phyloP scores from a whole-genome alignment of 2,329 filamentous ascomycete genomes.

The Metarhizium guizhouense region DNA sequence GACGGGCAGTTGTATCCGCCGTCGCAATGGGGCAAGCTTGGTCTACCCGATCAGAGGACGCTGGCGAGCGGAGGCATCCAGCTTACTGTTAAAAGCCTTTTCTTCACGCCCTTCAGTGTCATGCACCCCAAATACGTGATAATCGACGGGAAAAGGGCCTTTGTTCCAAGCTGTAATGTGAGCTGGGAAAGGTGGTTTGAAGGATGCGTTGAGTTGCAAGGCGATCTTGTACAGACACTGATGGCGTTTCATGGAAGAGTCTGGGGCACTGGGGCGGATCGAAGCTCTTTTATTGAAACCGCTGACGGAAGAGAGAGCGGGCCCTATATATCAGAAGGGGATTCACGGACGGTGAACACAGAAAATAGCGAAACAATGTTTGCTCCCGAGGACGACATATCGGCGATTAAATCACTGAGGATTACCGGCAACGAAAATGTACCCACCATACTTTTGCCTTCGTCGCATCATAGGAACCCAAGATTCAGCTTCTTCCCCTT shows the following conservation, averaged over 20 bases:
- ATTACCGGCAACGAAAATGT: conserved; percentile 18
- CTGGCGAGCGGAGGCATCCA: conserved; percentile 53
- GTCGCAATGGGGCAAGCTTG: conserved; percentile 52
- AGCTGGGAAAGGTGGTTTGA: conserved; percentile 88
- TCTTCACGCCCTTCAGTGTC: conserved; percentile 73
- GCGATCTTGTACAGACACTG: conserved; percentile 52
- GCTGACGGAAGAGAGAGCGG: neutral
- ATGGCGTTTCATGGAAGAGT: conserved; percentile 57
- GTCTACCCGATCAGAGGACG: conserved; percentile 47
- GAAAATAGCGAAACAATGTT: conserved; percentile 7
- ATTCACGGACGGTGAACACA: neutral
- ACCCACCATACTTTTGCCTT: conserved; percentile 60
- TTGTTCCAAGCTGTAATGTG: conserved; percentile 73
- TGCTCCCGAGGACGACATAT: conserved; percentile 9
- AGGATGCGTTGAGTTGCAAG: conserved; percentile 59
- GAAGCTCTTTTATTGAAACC: neutral
- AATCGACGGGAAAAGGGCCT: conserved; percentile 56
- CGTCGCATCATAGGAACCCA: conserved; percentile 62
- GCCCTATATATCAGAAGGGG: neutral
- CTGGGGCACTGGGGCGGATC: conserved; percentile 41
- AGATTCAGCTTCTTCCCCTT: conserved; percentile 52
- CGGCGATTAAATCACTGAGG: conserved; percentile 21
- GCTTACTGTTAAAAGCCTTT: conserved; percentile 65
- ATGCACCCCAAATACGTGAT: conserved; percentile 82
- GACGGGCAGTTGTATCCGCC: conserved; percentile 54